Evolutionary conservation across 495 filamentous ascomycete genomes (phyloP).

Genomic region (Jackrogersella multiformis): DNA sequence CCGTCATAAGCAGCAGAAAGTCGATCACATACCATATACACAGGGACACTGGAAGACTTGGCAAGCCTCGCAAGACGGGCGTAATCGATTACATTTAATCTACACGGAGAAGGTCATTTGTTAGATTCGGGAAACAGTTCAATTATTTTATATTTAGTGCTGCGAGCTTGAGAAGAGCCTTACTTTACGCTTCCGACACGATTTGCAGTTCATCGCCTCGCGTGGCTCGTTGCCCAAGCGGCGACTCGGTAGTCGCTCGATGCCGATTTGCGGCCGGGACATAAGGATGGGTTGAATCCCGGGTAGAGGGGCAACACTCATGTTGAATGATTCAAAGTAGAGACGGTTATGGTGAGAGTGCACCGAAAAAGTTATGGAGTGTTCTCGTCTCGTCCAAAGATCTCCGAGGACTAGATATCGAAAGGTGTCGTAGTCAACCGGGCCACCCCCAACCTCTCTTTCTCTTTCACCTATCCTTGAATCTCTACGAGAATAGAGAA

Average conservation of each 20-base stretch:
- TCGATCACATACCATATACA: constrained; percentile 73
- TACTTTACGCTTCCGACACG: constrained; percentile 88
- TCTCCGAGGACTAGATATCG: constrained; percentile 1
- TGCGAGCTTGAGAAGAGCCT: constrained; percentile 17
- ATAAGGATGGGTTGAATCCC: constrained; percentile 57
- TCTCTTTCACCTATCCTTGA: constrained; percentile 1
- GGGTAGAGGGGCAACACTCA: constrained; percentile 44
- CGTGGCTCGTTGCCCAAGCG: constrained; percentile 78
- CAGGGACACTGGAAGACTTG: constrained; percentile 89
- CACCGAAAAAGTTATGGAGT: neutral
- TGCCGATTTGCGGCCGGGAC: constrained; percentile 83
- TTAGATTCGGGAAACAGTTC: constrained; percentile 30
- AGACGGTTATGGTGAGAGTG: constrained; percentile 8
- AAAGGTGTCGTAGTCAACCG: neutral
- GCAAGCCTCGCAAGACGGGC: constrained; percentile 86
- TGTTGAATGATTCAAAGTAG: constrained; percentile 38
- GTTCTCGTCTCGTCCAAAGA: neutral
- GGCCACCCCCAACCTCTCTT: constrained; percentile 8
- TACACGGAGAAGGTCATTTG: constrained; percentile 45
- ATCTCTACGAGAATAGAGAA: constrained; percentile 28
- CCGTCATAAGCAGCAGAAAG: neutral
- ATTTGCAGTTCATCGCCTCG: constrained; percentile 95
- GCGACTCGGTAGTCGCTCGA: constrained; percentile 79
- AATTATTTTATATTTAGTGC: constrained; percentile 14
- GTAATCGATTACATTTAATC: constrained; percentile 90